phyloP scores from a whole-genome alignment of 2,329 filamentous ascomycete species.

The Tolypocladium paradoxum region DNA sequence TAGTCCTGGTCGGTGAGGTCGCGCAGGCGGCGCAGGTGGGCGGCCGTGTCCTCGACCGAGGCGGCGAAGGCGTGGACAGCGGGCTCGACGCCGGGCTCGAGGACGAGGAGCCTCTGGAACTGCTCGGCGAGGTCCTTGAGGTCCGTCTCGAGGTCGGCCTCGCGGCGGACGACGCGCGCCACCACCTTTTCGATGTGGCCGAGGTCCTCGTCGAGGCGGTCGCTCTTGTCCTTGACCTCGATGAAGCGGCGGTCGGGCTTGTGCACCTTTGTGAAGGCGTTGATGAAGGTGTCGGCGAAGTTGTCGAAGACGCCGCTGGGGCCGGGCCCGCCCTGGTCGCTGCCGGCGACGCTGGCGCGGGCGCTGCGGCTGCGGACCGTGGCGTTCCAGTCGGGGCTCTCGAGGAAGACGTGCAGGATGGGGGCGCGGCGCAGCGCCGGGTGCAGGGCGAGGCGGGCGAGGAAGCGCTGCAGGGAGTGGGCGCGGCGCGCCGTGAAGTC shows the following conservation, averaged over 20 bases:
- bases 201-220: constrained; percentile 91
- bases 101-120: constrained; percentile 82
- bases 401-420: constrained; percentile 81
- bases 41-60: constrained; percentile 72
- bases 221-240: constrained; percentile 82
- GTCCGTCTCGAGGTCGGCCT: constrained; percentile 78
- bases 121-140: constrained; percentile 84
- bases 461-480: constrained; percentile 83
- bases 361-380: constrained; percentile 74
- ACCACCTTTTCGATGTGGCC: constrained; percentile 94
- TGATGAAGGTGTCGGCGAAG: constrained; percentile 92
- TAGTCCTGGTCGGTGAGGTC: constrained; percentile 95
- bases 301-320: constrained; percentile 78
- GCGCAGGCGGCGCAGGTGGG: constrained; percentile 68
- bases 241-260: constrained; percentile 91
- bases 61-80: constrained; percentile 78
- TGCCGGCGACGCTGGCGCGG: constrained; percentile 44
- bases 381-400: constrained; percentile 91
- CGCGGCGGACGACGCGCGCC: constrained; percentile 75
- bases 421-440: constrained; percentile 75
- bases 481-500: constrained; percentile 87
- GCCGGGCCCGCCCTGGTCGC: constrained; percentile 26
- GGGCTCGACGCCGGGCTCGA: constrained; percentile 79
- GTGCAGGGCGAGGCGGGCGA: constrained; percentile 76
- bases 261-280: constrained; percentile 93